Percentiles rank a stretch among this genome's conserved stretches.
phyloP scores from a whole-genome alignment of 805 yeast genomes.

The Metschnikowia vanudenii region DNA sequence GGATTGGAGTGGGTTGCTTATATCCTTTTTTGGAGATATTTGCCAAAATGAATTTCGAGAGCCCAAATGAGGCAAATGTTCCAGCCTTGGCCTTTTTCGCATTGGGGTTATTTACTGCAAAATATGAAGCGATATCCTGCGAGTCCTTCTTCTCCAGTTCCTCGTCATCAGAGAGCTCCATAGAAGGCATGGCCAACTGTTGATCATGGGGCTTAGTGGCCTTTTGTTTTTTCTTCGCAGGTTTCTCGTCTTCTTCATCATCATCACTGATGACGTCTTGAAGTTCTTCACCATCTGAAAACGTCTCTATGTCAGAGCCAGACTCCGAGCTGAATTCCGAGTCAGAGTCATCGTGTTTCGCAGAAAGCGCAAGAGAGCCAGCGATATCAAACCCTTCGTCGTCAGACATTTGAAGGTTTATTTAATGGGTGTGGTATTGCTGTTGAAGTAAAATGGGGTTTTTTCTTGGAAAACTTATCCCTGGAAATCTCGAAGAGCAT shows the following conservation, averaged over 20 bases:
- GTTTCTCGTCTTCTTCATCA: slow-evolving; percentile 26
- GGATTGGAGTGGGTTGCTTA: slow-evolving; percentile 96
- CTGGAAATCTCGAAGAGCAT: slow-evolving; percentile 19
- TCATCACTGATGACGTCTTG: slow-evolving; percentile 53
- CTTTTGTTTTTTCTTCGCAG: slow-evolving; percentile 28
- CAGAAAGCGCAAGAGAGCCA: slow-evolving; percentile 51
- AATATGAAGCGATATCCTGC: slow-evolving; percentile 47
- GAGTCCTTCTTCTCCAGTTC: slow-evolving; percentile 36
- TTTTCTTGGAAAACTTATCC: neutral
- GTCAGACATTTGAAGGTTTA: slow-evolving; percentile 17
- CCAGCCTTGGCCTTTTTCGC: slow-evolving; percentile 70
- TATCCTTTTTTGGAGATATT: slow-evolving; percentile 85
- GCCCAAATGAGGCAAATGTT: slow-evolving; percentile 86
- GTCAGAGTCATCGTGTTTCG: slow-evolving; percentile 30
- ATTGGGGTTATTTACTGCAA: slow-evolving; percentile 39
- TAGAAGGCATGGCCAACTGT: slow-evolving; percentile 41
- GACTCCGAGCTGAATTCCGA: slow-evolving; percentile 23
- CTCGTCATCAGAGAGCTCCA: slow-evolving; percentile 52
- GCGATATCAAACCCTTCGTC: slow-evolving; percentile 64
- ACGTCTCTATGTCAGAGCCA: slow-evolving; percentile 6
- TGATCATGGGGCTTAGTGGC: slow-evolving; percentile 23
- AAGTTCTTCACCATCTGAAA: slow-evolving; percentile 24
- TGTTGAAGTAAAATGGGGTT: neutral
- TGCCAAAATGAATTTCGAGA: slow-evolving; percentile 64
- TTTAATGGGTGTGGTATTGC: neutral